A percentile compares a stretch with the other conserved stretches of the same genome.
These are phyloP conservation scores for Calycina herbarum DNA, from an alignment of 2,329 filamentous ascomycete genomes.

Conservation along the genomic window DNA sequence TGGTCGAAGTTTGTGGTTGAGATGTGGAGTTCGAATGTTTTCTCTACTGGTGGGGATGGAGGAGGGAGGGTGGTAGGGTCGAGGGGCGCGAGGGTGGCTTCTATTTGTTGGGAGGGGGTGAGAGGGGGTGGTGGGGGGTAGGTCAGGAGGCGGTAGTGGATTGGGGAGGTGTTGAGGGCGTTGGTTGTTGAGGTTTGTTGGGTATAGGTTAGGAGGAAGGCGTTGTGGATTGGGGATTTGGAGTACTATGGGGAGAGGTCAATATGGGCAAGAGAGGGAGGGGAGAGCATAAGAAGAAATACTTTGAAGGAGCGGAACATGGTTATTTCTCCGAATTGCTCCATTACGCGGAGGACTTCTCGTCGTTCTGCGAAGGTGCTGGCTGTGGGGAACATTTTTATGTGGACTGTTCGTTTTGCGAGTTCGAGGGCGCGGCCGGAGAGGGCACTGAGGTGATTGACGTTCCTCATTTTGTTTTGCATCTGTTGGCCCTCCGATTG, in stretches of 20 bases:
- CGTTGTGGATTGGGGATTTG: slow-evolving; percentile 26
- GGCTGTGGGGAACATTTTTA: slow-evolving; percentile 35
- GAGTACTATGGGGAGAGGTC: slow-evolving; percentile 22
- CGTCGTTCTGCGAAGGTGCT: slow-evolving; percentile 36
- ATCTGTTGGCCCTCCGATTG: not conserved
- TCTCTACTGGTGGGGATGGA: slow-evolving; percentile 11
- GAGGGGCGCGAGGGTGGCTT: slow-evolving; percentile 9
- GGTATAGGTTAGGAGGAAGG: slow-evolving; percentile 34
- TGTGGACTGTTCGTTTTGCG: slow-evolving; percentile 32
- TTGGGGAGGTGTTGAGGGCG: slow-evolving; percentile 29
- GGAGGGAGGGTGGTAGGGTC: not conserved
- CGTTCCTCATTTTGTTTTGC: not conserved
- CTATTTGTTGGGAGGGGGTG: slow-evolving; percentile 2
- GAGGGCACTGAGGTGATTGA: not conserved
- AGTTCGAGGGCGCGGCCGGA: slow-evolving; percentile 15
- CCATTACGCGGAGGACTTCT: slow-evolving; percentile 37
- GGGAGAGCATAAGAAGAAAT: not conserved
- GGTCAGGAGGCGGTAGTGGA: slow-evolving; percentile 32
- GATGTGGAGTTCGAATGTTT: slow-evolving; percentile 29
- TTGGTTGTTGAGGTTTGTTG: slow-evolving; percentile 24
- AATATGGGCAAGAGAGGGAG: not conserved
- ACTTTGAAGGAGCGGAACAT: slow-evolving; percentile 38
- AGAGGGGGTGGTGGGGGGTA: slow-evolving; percentile 11
- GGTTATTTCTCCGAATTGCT: slow-evolving; percentile 36
- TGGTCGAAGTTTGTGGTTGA: slow-evolving; percentile 27